Evolutionary conservation across 1,139 yeast species (phyloP).

Genomic region (Pichia sp.): DNA sequence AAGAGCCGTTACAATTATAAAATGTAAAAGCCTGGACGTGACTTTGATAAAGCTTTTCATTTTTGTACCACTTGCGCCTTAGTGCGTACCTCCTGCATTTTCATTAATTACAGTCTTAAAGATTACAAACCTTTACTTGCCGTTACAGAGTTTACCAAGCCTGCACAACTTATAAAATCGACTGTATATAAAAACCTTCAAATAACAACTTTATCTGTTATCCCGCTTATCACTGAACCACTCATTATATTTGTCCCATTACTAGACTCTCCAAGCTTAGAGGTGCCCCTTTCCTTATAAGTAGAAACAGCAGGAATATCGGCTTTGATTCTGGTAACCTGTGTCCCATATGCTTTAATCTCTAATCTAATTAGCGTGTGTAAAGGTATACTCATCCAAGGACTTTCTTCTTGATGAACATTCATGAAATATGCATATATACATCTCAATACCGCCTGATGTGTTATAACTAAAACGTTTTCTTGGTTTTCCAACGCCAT

Average conservation of each 20-base stretch:
- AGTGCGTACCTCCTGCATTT: no score
- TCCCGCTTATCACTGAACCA: slow-evolving; percentile 32
- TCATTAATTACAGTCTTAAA: no score
- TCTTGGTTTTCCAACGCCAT: slow-evolving; percentile 98
- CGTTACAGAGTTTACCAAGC: no score
- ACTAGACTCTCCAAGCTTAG: slow-evolving; percentile 61
- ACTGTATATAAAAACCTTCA: not conserved
- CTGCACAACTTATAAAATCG: not conserved
- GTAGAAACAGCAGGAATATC: slow-evolving; percentile 97
- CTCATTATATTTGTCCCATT: slow-evolving; percentile 29
- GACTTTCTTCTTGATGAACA: slow-evolving; percentile 94
- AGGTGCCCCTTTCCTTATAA: slow-evolving; percentile 89
- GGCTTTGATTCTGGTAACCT: slow-evolving; percentile 85
- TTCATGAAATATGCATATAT: slow-evolving; percentile 97
- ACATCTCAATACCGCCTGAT: slow-evolving; percentile 95
- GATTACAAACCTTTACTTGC: no score
- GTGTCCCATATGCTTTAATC: slow-evolving; percentile 87
- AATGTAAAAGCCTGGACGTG: no score
- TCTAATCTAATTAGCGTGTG: slow-evolving; percentile 92
- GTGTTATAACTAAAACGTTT: slow-evolving; percentile 90
- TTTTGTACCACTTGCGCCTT: no score
- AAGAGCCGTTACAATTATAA: no score
- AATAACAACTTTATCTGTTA: slow-evolving; percentile 17
- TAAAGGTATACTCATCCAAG: slow-evolving; percentile 98
- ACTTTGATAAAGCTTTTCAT: no score